Conservation (phyloP, 495 filamentous ascomycete species). For the Cetradonia linearis region DNA sequence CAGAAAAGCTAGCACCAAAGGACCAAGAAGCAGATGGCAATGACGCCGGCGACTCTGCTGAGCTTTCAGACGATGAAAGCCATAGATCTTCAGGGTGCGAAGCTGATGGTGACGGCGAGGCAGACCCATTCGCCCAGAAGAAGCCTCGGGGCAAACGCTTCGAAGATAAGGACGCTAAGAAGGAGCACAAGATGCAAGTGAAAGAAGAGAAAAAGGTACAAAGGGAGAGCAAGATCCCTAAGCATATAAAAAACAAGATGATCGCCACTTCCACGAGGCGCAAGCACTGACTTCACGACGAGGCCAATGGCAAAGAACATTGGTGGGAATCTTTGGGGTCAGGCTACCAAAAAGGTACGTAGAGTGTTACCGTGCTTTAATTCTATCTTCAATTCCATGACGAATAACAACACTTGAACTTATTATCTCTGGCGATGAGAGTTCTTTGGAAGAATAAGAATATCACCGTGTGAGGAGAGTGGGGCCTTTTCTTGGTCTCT, state of each 20-base stretch:
- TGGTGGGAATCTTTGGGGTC: not conserved
- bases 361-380: not conserved
- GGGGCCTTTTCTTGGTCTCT: conserved; percentile 2
- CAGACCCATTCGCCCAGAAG: conserved; percentile 50
- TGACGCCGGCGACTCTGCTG: not conserved
- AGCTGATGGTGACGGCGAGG: conserved; percentile 33
- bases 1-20: conserved; percentile 47
- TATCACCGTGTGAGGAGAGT: conserved; percentile 13
- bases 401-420: conserved; percentile 21
- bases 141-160: conserved; percentile 77
- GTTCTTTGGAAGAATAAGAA: conserved; percentile 22
- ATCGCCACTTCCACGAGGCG: conserved; percentile 40
- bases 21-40: conserved; percentile 37
- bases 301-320: not conserved
- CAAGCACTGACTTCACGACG: conserved; percentile 30
- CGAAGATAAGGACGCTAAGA: conserved; percentile 83
- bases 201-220: conserved; percentile 93
- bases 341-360: not conserved
- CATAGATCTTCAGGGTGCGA: conserved; percentile 3
- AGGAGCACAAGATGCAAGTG: conserved; percentile 76
- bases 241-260: conserved; percentile 79
- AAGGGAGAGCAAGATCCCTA: conserved; percentile 89
- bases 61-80: conserved; percentile 35
- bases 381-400: conserved; percentile 8
- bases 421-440: conserved; percentile 18